phyloP scores from a whole-genome alignment of 495 filamentous ascomycete genomes.

The Terfezia boudieri region DNA sequence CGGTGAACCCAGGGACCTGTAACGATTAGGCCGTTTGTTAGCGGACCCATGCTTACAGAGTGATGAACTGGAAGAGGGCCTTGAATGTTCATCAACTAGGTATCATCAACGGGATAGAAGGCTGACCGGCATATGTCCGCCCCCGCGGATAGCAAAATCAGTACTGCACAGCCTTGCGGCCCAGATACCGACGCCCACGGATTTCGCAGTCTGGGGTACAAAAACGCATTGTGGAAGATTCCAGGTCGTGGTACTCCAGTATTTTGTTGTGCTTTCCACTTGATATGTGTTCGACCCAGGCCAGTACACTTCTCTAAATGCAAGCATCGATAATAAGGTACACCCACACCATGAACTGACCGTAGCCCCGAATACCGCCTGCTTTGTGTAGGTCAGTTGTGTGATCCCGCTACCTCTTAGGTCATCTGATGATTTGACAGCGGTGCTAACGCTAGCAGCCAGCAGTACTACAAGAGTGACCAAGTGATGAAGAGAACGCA shows the following conservation, averaged over 20 bases:
- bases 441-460: too few species aligned
- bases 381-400: background rate
- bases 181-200: background rate
- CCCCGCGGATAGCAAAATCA: conserved; percentile 29
- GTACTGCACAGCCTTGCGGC: conserved; percentile 18
- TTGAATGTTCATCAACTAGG: too few species aligned
- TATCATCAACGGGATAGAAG: too few species aligned
- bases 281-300: background rate
- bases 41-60: too few species aligned
- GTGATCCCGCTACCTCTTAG: background rate
- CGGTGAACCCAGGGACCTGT: conserved; percentile 22
- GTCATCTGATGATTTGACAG: background rate
- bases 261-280: background rate
- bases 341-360: background rate
- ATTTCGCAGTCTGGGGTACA: background rate
- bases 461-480: too few species aligned
- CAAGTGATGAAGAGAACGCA: too few species aligned
- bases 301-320: background rate
- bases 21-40: too few species aligned
- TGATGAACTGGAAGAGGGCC: too few species aligned
- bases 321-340: background rate
- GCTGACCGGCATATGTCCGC: conserved; percentile 29
- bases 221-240: background rate
- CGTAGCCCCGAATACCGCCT: background rate
- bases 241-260: background rate